Conservation (phyloP, 202 grass and related monocot genomes). For the Setaria viridis region DNA sequence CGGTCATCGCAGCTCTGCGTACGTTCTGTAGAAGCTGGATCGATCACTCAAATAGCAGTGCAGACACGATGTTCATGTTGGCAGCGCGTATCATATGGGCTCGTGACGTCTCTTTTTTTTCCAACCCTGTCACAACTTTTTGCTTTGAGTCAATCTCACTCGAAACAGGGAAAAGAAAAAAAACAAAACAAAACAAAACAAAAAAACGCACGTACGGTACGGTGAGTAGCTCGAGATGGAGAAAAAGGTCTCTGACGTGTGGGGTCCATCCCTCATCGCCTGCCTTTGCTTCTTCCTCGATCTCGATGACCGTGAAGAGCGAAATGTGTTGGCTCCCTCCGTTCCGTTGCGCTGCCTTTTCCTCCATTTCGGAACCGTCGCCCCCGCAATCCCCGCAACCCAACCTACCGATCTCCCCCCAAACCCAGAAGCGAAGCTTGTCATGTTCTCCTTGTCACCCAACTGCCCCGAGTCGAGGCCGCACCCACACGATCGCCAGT, state of each 20-base stretch:
- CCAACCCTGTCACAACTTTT: neutral
- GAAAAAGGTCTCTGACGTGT: neutral
- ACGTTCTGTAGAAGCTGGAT: neutral
- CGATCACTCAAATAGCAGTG: neutral
- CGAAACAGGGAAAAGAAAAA: neutral
- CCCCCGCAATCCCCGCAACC: slow-evolving; percentile 31
- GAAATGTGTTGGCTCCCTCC: neutral
- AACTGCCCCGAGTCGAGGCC: neutral
- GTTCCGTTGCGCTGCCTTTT: neutral
- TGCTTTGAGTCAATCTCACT: neutral
- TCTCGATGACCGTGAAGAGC: neutral
- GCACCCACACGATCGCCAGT: neutral
- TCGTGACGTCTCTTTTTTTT: neutral
- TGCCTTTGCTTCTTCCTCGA: neutral
- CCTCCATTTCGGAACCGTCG: slow-evolving; percentile 12
- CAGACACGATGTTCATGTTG: neutral
- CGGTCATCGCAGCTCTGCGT: neutral
- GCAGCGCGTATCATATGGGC: neutral
- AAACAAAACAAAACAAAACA: neutral
- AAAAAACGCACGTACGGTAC: neutral
- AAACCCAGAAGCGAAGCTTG: neutral
- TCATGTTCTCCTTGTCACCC: slow-evolving; percentile 8
- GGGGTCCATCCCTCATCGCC: neutral
- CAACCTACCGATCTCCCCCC: neutral
- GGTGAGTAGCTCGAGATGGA: neutral